Conservation (phyloP, 2,329 filamentous ascomycete species). For the Nemania sp. region DNA sequence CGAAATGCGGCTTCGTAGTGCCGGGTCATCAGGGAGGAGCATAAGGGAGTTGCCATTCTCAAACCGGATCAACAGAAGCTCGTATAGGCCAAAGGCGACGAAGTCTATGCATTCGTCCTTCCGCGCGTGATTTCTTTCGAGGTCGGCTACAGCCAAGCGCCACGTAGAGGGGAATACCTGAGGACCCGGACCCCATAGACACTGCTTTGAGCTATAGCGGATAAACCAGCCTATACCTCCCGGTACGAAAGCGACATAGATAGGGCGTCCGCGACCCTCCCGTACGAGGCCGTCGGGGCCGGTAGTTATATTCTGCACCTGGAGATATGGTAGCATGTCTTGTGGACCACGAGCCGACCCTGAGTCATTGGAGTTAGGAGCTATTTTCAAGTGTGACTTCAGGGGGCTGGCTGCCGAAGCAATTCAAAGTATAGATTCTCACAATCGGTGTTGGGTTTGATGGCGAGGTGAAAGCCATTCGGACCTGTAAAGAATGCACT, state of each 20-base stretch:
- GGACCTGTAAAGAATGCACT: slow-evolving; percentile 27
- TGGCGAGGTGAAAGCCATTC: slow-evolving; percentile 23
- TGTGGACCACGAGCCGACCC: slow-evolving; percentile 26
- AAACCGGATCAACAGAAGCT: slow-evolving; percentile 23
- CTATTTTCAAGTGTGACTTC: not conserved
- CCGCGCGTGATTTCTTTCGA: slow-evolving; percentile 27
- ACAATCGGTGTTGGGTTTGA: slow-evolving; percentile 21
- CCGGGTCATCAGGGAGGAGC: slow-evolving; percentile 24
- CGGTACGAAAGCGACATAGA: slow-evolving; percentile 28
- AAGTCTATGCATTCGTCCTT: slow-evolving; percentile 34
- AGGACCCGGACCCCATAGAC: slow-evolving; percentile 18
- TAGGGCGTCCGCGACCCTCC: slow-evolving; percentile 21
- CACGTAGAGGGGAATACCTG: slow-evolving; percentile 20
- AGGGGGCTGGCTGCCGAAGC: not conserved
- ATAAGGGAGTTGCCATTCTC: slow-evolving; percentile 34
- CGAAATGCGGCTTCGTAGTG: slow-evolving; percentile 19
- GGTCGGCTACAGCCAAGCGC: slow-evolving; percentile 17
- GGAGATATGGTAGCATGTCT: slow-evolving; percentile 26
- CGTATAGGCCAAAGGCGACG: slow-evolving; percentile 30
- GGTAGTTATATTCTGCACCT: not conserved
- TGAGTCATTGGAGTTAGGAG: slow-evolving; percentile 10
- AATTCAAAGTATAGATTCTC: not conserved
- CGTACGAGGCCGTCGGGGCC: slow-evolving; percentile 15
- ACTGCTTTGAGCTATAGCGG: slow-evolving; percentile 23
- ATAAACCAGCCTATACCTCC: slow-evolving; percentile 32